These are phyloP conservation scores for Atractiella rhizophila DNA, from an alignment of 768 basidiomycete genomes.

Conservation along the genomic window DNA sequence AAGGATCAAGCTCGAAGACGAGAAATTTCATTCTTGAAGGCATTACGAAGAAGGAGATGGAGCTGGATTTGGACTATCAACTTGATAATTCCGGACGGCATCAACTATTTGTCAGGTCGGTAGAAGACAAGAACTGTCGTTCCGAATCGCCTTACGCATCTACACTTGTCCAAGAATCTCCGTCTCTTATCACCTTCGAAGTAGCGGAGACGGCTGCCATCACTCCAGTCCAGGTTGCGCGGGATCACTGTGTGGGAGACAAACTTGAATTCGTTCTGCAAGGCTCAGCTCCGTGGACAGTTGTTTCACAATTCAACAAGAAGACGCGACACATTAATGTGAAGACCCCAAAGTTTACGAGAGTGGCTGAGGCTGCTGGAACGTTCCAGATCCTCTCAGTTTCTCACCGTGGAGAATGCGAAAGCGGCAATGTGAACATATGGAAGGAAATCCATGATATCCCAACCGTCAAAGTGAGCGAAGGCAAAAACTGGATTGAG, in stretches of 20 bases:
- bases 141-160: slow-evolving; percentile 34
- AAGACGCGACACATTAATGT: slow-evolving; percentile 47
- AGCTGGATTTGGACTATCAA: slow-evolving; percentile 37
- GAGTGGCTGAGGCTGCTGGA: slow-evolving; percentile 55
- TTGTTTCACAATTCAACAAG: slow-evolving; percentile 56
- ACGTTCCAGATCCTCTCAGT: slow-evolving; percentile 66
- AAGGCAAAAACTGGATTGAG: slow-evolving; percentile 54
- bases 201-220: slow-evolving; percentile 93
- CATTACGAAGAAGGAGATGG: slow-evolving; percentile 36
- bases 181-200: slow-evolving; percentile 29
- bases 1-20: slow-evolving; percentile 47
- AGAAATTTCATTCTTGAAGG: slow-evolving; percentile 32
- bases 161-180: neutral
- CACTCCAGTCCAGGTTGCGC: slow-evolving; percentile 48
- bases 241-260: slow-evolving; percentile 75
- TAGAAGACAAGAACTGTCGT: slow-evolving; percentile 47
- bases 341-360: slow-evolving; percentile 57
- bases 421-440: slow-evolving; percentile 1
- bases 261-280: slow-evolving; percentile 73
- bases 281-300: slow-evolving; percentile 76
- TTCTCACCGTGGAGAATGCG: slow-evolving; percentile 29
- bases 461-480: slow-evolving; percentile 67
- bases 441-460: slow-evolving; percentile 38
- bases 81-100: slow-evolving; percentile 63
- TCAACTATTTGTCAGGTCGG: slow-evolving; percentile 45